phyloP scores from a whole-genome alignment of 495 filamentous ascomycete genomes.

The Platismatia glauca region DNA sequence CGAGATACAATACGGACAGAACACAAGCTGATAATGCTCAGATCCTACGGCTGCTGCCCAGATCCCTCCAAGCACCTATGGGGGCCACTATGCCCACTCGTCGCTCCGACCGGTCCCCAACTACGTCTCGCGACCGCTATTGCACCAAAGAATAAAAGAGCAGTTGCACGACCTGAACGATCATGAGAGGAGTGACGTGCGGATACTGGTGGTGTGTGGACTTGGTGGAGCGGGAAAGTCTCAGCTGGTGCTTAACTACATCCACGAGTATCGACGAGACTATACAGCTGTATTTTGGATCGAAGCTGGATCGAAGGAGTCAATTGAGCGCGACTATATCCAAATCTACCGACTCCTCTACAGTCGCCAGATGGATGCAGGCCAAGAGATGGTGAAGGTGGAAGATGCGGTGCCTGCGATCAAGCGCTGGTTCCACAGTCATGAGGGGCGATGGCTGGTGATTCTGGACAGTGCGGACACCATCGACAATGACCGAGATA shows the following conservation, averaged over 20 bases:
- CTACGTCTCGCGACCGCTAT: constrained; percentile 1
- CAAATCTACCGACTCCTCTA: constrained; percentile 5
- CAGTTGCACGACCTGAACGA: constrained; percentile 1
- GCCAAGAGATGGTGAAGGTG: constrained; percentile 5
- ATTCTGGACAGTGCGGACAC: constrained; percentile 4
- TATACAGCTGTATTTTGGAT: constrained; percentile 20
- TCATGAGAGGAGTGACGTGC: background rate
- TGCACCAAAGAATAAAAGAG: constrained; percentile 7
- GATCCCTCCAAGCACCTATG: background rate
- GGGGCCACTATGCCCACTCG: background rate
- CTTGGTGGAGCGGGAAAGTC: constrained; percentile 22
- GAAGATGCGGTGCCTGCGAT: constrained; percentile 9
- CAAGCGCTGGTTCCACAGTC: constrained; percentile 11
- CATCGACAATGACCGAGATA: background rate
- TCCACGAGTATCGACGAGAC: constrained; percentile 17
- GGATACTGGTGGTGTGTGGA: constrained; percentile 3
- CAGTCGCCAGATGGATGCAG: background rate
- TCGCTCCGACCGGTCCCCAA: constrained; percentile 6
- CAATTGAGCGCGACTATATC: constrained; percentile 1
- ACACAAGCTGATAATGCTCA: background rate
- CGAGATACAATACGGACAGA: background rate
- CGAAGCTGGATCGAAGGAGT: constrained; percentile 15
- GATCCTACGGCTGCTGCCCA: background rate
- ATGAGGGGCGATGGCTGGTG: constrained; percentile 7
- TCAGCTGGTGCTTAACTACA: constrained; percentile 21